These are phyloP conservation scores for Populus trichocarpa DNA, from an alignment of 441 rosid genomes.

Conservation along the genomic window DNA sequence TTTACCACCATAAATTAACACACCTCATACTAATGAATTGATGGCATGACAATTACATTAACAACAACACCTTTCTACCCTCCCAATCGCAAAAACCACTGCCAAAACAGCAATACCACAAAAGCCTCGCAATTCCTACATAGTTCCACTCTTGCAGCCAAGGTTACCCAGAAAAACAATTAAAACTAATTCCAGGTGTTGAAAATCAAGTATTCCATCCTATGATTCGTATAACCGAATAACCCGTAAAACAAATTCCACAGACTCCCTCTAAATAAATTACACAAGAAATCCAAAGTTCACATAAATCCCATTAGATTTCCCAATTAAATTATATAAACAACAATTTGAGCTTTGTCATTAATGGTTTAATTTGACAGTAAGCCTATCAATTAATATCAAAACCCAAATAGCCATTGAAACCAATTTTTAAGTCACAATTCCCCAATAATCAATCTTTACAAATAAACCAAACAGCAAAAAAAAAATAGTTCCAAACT, in stretches of 20 bases:
- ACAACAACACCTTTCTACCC: neutral
- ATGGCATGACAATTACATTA: neutral
- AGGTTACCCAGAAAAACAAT: neutral
- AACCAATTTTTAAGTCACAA: neutral
- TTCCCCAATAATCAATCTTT: neutral
- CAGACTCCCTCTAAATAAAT: neutral
- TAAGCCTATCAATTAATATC: neutral
- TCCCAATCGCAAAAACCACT: neutral
- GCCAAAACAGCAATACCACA: neutral
- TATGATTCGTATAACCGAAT: neutral
- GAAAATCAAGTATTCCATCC: neutral
- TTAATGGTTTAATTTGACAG: neutral
- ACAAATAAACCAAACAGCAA: neutral
- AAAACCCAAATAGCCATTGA: neutral
- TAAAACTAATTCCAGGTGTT: slow-evolving; percentile 2
- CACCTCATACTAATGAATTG: neutral
- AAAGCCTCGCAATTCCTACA: neutral
- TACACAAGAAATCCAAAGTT: neutral
- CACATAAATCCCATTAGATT: neutral
- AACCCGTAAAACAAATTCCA: neutral
- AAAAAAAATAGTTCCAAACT: neutral
- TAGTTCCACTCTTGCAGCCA: neutral
- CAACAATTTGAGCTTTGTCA: neutral
- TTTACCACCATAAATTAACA: neutral
- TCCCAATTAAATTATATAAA: neutral